These are phyloP conservation scores for Marasmius fiardii DNA, from an alignment of 1,284 basidiomycete species.

Conservation along the genomic window DNA sequence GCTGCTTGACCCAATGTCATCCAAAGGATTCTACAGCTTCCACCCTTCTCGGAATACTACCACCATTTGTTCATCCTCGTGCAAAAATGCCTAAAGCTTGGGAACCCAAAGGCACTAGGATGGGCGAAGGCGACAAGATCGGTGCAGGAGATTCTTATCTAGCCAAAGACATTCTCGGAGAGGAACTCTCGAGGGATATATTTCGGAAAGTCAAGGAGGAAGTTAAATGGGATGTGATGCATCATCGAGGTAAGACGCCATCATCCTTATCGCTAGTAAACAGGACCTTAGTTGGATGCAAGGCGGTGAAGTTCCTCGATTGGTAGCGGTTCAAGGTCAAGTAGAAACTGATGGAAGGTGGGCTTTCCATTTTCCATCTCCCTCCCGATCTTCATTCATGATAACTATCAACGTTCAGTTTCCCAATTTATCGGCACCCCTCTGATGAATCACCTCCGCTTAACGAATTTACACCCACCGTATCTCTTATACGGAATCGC, in stretches of 20 bases:
- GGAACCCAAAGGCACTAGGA: constrained; percentile 8
- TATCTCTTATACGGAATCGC: constrained; percentile 55
- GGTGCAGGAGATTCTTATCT: constrained; percentile 67
- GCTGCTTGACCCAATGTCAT: too few species aligned
- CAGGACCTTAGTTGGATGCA: neutral
- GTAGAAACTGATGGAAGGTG: constrained; percentile 61
- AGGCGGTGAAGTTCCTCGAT: constrained; percentile 75
- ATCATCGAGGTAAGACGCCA: constrained; percentile 54
- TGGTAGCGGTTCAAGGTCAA: constrained; percentile 69
- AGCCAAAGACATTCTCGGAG: constrained; percentile 49
- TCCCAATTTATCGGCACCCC: constrained; percentile 76
- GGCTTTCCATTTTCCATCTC: constrained; percentile 9
- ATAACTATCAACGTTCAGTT: constrained; percentile 33
- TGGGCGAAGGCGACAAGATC: constrained; percentile 38
- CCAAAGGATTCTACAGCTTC: too few species aligned
- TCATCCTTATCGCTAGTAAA: neutral
- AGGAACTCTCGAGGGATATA: constrained; percentile 46
- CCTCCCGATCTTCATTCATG: neutral
- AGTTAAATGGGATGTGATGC: constrained; percentile 69
- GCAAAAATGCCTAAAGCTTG: constrained; percentile 1
- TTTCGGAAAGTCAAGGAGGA: constrained; percentile 58
- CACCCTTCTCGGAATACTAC: too few species aligned
- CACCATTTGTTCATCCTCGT: too few species aligned
- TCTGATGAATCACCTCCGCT: constrained; percentile 70
- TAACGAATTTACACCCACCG: constrained; percentile 60